phyloP scores from a whole-genome alignment of 768 basidiomycete genomes.

The Dioszegia hungarica region DNA sequence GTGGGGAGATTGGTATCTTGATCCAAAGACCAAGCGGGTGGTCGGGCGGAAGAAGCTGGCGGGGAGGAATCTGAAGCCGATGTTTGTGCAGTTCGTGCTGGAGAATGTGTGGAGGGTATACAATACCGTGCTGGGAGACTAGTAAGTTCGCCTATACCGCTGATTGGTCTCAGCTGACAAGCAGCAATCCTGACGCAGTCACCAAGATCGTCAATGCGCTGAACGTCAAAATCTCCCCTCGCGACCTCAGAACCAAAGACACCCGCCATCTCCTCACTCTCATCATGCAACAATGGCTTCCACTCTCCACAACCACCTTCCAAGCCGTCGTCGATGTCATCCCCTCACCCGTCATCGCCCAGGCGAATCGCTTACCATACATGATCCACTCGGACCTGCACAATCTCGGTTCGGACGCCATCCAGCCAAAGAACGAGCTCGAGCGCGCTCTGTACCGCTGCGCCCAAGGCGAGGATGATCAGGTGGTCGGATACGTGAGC shows the following conservation, averaged over 20 bases:
- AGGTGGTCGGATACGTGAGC: slow-evolving; percentile 80
- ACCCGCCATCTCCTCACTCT: slow-evolving; percentile 72
- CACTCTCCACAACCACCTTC: slow-evolving; percentile 85
- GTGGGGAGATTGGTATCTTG: slow-evolving; percentile 97
- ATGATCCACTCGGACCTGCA: slow-evolving; percentile 69
- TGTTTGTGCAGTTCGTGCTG: slow-evolving; percentile 94
- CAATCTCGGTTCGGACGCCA: slow-evolving; percentile 46
- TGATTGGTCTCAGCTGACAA: background rate
- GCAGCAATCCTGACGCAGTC: slow-evolving; percentile 82
- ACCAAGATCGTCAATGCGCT: slow-evolving; percentile 79
- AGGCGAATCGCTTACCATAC: slow-evolving; percentile 75
- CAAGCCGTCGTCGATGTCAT: slow-evolving; percentile 87
- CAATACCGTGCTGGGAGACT: slow-evolving; percentile 78
- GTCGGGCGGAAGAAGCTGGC: slow-evolving; percentile 80
- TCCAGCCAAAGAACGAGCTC: slow-evolving; percentile 69
- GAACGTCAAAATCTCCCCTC: slow-evolving; percentile 72
- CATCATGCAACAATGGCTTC: slow-evolving; percentile 93
- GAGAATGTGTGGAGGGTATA: slow-evolving; percentile 98
- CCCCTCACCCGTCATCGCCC: slow-evolving; percentile 79
- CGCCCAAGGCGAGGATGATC: slow-evolving; percentile 57
- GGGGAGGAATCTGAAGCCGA: slow-evolving; percentile 80
- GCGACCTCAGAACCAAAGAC: slow-evolving; percentile 90
- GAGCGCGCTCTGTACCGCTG: slow-evolving; percentile 77
- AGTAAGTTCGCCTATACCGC: slow-evolving; percentile 58
- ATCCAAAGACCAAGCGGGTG: slow-evolving; percentile 90